Base-by-base conservation (phyloP, 164 flowering plant species). In the Warburgia ugandensis region DNA sequence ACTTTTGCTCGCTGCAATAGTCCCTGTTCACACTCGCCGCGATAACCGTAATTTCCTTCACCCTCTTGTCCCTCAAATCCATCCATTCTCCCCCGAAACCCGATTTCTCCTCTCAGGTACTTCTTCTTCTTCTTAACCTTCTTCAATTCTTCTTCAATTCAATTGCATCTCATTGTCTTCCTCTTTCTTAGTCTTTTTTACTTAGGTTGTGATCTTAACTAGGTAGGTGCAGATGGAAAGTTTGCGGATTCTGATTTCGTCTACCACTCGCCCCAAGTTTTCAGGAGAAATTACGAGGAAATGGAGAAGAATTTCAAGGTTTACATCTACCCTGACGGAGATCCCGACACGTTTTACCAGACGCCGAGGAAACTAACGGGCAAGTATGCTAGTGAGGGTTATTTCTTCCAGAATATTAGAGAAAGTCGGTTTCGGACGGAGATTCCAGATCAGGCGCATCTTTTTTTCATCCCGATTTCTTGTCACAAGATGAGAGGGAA, bases 401-500 rank as follows among this genome's bases (percentile, higher is more conserved):
- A 78, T 53, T 92, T 92, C 68, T 92, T 92, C 55, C 94, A 92
- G 80, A 92, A 92, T 46, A 84, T 88, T 21, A 52, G 99, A 48
- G 99, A 92, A 69, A 76, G 87, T 59, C 52, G 52, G 30, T 86
- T 92, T 54, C 74, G 79, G 1, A 88, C 96, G 17, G 73, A 72
- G 0, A 84, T 88, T 79, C 95, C 99, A 14, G 87, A 82, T 65
- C 66, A 36, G 45, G 99, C 96, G 4, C 75, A 88, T 57, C 68
- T 92, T 37, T 88, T 92, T 68, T 91, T 91, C 59, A 87, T 91
- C 43, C 96, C 95, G 4, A 87, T 91, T 59, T 91, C 98, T 7
- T 86, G 95, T 56, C 99, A 92, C 61, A 92, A 88, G 74, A 88
- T 92, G 96, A 73, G 96, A 45, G 99, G 97, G 36, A 86, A 84